phyloP scores from a whole-genome alignment of 345 rosid genomes.

The Linum trigynum region DNA sequence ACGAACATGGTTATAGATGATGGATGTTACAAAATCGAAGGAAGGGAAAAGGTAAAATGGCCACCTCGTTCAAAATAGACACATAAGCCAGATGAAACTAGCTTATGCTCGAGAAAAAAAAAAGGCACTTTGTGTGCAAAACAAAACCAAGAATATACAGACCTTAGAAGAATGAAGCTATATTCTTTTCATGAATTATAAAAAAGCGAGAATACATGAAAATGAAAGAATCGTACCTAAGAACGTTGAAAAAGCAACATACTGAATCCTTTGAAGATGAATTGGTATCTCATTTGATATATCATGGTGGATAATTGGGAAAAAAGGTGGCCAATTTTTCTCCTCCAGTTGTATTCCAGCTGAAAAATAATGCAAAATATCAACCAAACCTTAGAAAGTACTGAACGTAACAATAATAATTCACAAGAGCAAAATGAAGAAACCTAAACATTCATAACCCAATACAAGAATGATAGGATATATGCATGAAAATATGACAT shows the following conservation, averaged over 20 bases:
- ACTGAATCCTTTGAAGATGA: slow-evolving; percentile 25
- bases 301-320: slow-evolving; percentile 30
- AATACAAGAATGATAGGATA: neutral
- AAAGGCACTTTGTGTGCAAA: neutral
- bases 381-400: neutral
- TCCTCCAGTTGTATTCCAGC: slow-evolving; percentile 28
- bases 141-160: neutral
- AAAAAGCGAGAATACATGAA: neutral
- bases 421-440: neutral
- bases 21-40: neutral
- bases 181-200: neutral
- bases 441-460: neutral
- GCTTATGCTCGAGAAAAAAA: neutral
- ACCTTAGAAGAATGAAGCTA: neutral
- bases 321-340: slow-evolving; percentile 32
- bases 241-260: slow-evolving; percentile 27
- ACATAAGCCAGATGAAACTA: neutral
- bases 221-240: slow-evolving; percentile 13
- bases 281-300: slow-evolving; percentile 24
- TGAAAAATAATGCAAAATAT: slow-evolving; percentile 7
- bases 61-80: neutral
- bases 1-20: neutral
- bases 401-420: neutral
- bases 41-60: neutral
- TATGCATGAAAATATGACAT: neutral